Conservation (phyloP, 768 basidiomycete genomes). For the Mycena filopes region DNA sequence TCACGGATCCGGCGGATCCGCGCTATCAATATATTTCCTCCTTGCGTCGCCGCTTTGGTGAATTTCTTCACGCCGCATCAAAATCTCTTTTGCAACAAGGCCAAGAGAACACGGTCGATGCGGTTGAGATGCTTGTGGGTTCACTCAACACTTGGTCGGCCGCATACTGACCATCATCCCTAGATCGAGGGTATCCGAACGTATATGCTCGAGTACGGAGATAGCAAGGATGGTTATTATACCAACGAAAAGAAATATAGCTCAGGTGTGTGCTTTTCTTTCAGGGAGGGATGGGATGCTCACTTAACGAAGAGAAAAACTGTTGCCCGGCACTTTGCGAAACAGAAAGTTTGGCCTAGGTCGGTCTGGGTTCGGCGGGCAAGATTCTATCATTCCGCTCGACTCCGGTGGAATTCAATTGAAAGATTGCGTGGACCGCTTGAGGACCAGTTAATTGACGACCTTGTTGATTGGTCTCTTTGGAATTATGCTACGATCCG, state of each 20-base stretch:
- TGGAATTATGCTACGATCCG: slow-evolving; percentile 76
- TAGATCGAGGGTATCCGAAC: slow-evolving; percentile 77
- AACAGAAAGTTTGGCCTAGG: slow-evolving; percentile 83
- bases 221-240: slow-evolving; percentile 61
- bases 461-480: slow-evolving; percentile 78
- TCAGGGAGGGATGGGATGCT: background rate
- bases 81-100: slow-evolving; percentile 74
- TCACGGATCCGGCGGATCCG: slow-evolving; percentile 72
- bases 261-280: slow-evolving; percentile 21
- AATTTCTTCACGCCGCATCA: slow-evolving; percentile 78
- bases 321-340: slow-evolving; percentile 73
- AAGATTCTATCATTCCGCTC: slow-evolving; percentile 71
- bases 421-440: slow-evolving; percentile 69
- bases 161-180: slow-evolving; percentile 6
- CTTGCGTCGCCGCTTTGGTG: slow-evolving; percentile 71
- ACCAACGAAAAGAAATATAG: slow-evolving; percentile 30
- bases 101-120: slow-evolving; percentile 85
- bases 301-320: slow-evolving; percentile 71
- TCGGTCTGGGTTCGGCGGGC: slow-evolving; percentile 75
- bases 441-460: slow-evolving; percentile 75
- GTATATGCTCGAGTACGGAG: slow-evolving; percentile 80
- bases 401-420: slow-evolving; percentile 79
- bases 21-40: slow-evolving; percentile 68
- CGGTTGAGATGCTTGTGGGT: slow-evolving; percentile 76
- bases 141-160: background rate